These are phyloP conservation scores for Hanseniaspora nectarophila DNA, from an alignment of 805 yeast genomes.

Conservation along the genomic window DNA sequence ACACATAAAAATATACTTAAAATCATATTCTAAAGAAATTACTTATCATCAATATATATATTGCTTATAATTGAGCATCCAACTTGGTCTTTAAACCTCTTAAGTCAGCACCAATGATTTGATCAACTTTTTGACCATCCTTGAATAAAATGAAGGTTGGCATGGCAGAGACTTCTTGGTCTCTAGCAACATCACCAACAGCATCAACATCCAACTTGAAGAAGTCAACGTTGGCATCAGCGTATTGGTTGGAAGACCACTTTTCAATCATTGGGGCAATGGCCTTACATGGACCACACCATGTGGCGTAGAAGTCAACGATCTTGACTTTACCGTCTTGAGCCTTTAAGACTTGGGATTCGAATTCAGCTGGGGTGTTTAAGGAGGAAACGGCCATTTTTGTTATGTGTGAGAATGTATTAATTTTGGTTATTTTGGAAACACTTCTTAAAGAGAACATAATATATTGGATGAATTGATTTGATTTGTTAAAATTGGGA, in stretches of 20 bases:
- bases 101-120: constrained; percentile 52
- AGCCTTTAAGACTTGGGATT: constrained; percentile 14
- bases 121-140: constrained; percentile 45
- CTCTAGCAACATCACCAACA: constrained; percentile 46
- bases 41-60: background rate
- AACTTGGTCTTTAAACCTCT: constrained; percentile 23
- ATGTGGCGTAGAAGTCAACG: constrained; percentile 57
- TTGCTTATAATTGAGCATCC: background rate
- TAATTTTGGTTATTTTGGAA: background rate
- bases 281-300: constrained; percentile 77
- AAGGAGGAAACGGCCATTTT: constrained; percentile 18
- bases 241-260: constrained; percentile 24
- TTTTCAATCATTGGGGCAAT: constrained; percentile 46
- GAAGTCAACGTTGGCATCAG: constrained; percentile 39
- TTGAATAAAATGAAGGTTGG: constrained; percentile 59
- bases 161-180: constrained; percentile 58
- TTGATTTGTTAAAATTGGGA: background rate
- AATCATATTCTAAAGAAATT: too few relatives aligned
- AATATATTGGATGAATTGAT: background rate
- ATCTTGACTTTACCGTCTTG: constrained; percentile 33
- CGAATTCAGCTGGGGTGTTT: constrained; percentile 29
- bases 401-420: background rate
- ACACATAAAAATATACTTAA: too few relatives aligned
- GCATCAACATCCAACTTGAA: constrained; percentile 63
- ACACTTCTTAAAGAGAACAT: background rate